Percentiles rank a stretch among this genome's conserved stretches.
phyloP scores from a whole-genome alignment of 352 stramenopile species.

The Phytophthora pinifolia region DNA sequence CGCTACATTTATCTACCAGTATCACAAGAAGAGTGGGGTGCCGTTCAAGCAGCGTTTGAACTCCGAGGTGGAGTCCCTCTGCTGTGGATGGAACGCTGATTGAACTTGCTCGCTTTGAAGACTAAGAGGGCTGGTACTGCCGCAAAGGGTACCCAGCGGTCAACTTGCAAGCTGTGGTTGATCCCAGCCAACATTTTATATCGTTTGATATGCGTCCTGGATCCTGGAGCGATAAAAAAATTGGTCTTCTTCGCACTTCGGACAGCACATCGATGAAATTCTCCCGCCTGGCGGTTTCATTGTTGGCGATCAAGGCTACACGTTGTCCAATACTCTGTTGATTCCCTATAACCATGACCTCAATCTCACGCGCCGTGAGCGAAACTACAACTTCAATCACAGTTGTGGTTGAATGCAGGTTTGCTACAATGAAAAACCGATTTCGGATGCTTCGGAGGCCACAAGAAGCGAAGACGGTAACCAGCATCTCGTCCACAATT shows the following conservation, averaged over 20 bases:
- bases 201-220: slow-evolving; percentile 5
- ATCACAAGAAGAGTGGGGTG: background rate
- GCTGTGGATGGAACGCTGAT: slow-evolving; percentile 1
- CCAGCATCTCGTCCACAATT: slow-evolving; percentile 3
- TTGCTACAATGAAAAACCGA: slow-evolving; percentile 1
- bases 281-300: background rate
- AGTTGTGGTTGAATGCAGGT: background rate
- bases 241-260: slow-evolving; percentile 5
- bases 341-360: background rate
- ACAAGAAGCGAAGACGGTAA: slow-evolving; percentile 1
- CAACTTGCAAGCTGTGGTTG: slow-evolving; percentile 4
- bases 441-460: slow-evolving; percentile 3
- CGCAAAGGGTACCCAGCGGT: slow-evolving; percentile 1
- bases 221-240: no score
- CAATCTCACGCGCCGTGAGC: background rate
- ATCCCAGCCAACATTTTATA: background rate
- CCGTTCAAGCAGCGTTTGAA: background rate
- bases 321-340: background rate
- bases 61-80: background rate
- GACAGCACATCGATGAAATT: background rate
- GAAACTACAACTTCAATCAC: slow-evolving; percentile 5
- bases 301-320: slow-evolving; percentile 1
- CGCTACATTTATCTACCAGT: background rate
- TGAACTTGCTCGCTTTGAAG: background rate
- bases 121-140: slow-evolving; percentile 5